phyloP scores from a whole-genome alignment of 1,139 yeast species.

The Scheffersomyces cryptocercus region DNA sequence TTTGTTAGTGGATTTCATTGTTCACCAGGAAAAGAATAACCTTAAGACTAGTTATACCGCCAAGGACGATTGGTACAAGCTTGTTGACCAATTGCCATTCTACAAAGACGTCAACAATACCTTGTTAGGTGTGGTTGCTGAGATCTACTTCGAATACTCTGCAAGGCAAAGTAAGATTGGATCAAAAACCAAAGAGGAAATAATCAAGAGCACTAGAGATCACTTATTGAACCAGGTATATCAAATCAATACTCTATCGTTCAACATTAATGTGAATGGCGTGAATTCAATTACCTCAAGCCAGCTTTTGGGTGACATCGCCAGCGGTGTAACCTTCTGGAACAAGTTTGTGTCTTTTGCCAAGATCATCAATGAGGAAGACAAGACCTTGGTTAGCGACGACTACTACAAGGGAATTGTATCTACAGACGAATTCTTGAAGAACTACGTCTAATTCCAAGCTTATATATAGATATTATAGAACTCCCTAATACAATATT shows the following conservation, averaged over 20 bases:
- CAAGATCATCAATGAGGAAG: conserved; percentile 34
- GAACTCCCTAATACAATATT: not conserved
- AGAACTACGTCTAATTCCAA: conserved; percentile 18
- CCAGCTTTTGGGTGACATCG: conserved; percentile 44
- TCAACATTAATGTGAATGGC: conserved; percentile 46
- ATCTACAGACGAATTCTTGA: conserved; percentile 47
- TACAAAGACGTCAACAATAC: conserved; percentile 45
- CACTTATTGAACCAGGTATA: conserved; percentile 40
- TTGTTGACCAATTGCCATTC: conserved; percentile 66
- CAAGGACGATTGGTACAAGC: conserved; percentile 56
- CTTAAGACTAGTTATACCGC: conserved; percentile 35
- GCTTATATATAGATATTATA: not conserved
- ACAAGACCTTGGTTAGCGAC: conserved; percentile 34
- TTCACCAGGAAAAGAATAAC: conserved; percentile 54
- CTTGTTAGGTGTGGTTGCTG: conserved; percentile 45
- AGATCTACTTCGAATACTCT: conserved; percentile 43
- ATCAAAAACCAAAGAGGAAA: conserved; percentile 25
- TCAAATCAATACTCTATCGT: conserved; percentile 40
- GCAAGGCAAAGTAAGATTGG: conserved; percentile 30
- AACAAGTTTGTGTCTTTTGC: conserved; percentile 41
- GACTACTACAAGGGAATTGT: conserved; percentile 32
- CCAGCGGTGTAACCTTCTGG: conserved; percentile 42
- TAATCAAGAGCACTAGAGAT: conserved; percentile 30
- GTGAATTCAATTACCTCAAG: conserved; percentile 38
- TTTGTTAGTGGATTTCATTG: conserved; percentile 51